Base-by-base conservation (phyloP, 495 filamentous ascomycete genomes). In the Astrothelium macrocarpum region DNA sequence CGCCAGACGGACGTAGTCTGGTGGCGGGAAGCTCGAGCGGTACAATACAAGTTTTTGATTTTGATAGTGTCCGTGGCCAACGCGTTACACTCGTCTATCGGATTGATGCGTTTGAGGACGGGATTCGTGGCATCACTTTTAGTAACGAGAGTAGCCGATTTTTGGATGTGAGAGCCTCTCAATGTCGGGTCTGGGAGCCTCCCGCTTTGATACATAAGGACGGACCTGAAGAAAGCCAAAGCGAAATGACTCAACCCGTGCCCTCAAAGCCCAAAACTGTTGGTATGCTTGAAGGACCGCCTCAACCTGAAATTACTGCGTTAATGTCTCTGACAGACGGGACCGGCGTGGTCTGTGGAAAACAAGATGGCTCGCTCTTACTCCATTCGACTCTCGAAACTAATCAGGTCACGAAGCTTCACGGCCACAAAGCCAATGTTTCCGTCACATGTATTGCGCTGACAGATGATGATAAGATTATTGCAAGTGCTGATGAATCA, bases 181-280 rank as follows among this genome's bases (percentile, higher is more conserved):
- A 76, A 59, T 66, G 56, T 29, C 69, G 72, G 10, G 68, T 76
- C 3, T 74, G 74, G 74, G 74, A 71, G 11, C 74, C 73, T 2
- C 62, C 64, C 0, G 69, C 62, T 9, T 61, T 76, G 31, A 32
- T 28, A 23, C 45, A 23, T 12, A 62, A 28, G 9, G 60, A 62
- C 23, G 2, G n/a, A 26, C 23, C 16, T 23, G 60, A 62, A 18
- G 60, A 34, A 7, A 62, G 60, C 18, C 60, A 43, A 26, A 62
- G 60, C 60, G 60, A 62, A 20, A 3, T 62, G 32, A 62, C 23
- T 43, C 60, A 62, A 29, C 23, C 60, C 18, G 32, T 45, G 16
- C 14, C 60, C 20, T 20, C 32, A n/a, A 32, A 11, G 29, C 60
- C 60, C 1, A 62, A 62, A 16, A 31, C 60, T 9, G 60, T 62